Evolutionary conservation across 1,284 basidiomycete genomes (phyloP).

Genomic region (Cryptococcus sp.): DNA sequence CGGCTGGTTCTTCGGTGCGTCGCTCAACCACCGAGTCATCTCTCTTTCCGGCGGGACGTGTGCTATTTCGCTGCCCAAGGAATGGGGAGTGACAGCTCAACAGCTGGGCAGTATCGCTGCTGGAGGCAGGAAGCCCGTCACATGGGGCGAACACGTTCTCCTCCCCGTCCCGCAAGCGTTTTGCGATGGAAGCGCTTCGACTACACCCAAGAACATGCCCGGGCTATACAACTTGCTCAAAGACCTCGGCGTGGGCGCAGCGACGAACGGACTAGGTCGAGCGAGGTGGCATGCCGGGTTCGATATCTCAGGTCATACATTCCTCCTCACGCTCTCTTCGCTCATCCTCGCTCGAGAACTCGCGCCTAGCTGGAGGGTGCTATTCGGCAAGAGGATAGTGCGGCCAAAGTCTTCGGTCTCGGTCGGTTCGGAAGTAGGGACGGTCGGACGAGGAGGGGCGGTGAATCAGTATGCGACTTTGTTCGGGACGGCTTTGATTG

Average conservation of each 20-base stretch:
- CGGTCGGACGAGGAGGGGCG: background rate
- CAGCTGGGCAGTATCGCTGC: conserved; percentile 2
- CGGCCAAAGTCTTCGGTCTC: background rate
- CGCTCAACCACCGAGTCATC: conserved; percentile 68
- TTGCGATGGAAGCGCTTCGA: conserved; percentile 14
- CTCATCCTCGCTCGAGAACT: conserved; percentile 77
- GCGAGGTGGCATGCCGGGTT: conserved; percentile 61
- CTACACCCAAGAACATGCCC: conserved; percentile 61
- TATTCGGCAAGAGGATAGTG: conserved; percentile 1
- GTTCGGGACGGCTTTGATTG: conserved; percentile 50
- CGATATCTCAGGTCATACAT: conserved; percentile 91
- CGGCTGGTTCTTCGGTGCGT: conserved; percentile 87
- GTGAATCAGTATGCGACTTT: conserved; percentile 16
- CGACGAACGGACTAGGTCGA: background rate
- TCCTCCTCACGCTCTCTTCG: conserved; percentile 77
- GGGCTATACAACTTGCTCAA: conserved; percentile 51
- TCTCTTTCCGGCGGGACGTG: conserved; percentile 77
- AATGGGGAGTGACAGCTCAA: conserved; percentile 7
- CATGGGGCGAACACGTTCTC: conserved; percentile 12
- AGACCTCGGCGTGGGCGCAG: background rate
- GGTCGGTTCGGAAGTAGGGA: background rate
- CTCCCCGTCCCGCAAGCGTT: conserved; percentile 2
- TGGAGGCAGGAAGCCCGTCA: background rate
- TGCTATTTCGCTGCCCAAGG: conserved; percentile 56
- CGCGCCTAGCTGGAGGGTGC: conserved; percentile 39